These are phyloP conservation scores for Hyphopichia homilentoma DNA, from an alignment of 805 yeast species.

Conservation along the genomic window DNA sequence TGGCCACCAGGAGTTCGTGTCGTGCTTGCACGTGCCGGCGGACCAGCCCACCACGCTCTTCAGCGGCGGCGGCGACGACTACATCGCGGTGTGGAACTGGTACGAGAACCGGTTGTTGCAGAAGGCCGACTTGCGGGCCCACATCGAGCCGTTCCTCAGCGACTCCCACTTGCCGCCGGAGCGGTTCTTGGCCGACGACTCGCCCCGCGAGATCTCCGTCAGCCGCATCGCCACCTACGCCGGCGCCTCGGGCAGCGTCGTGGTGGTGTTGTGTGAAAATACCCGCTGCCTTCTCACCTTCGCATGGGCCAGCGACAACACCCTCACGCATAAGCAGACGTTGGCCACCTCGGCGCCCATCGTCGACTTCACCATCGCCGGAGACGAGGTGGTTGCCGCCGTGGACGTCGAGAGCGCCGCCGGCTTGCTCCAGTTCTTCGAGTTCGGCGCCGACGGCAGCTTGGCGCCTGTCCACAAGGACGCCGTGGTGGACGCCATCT, in stretches of 20 bases:
- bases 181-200: constrained; percentile 52
- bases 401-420: constrained; percentile 25
- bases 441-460: constrained; percentile 16
- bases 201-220: constrained; percentile 52
- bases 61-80: constrained; percentile 91
- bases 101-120: constrained; percentile 40
- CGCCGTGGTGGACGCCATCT: constrained; percentile 18
- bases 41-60: constrained; percentile 52
- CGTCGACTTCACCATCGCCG: constrained; percentile 24
- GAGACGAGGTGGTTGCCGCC: constrained; percentile 22
- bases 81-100: constrained; percentile 80
- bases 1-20: constrained; percentile 83
- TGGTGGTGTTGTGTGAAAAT: constrained; percentile 50
- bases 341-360: constrained; percentile 20
- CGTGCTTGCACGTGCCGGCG: constrained; percentile 54
- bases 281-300: constrained; percentile 44
- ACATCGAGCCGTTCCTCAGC: constrained; percentile 39
- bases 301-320: constrained; percentile 18
- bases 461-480: constrained; percentile 12
- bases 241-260: constrained; percentile 13
- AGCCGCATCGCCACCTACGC: constrained; percentile 37
- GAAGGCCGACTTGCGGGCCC: constrained; percentile 45
- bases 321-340: constrained; percentile 27
- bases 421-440: constrained; percentile 20
- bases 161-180: constrained; percentile 62